phyloP scores from a whole-genome alignment of 768 basidiomycete genomes.

The Naganishia friedmannii region DNA sequence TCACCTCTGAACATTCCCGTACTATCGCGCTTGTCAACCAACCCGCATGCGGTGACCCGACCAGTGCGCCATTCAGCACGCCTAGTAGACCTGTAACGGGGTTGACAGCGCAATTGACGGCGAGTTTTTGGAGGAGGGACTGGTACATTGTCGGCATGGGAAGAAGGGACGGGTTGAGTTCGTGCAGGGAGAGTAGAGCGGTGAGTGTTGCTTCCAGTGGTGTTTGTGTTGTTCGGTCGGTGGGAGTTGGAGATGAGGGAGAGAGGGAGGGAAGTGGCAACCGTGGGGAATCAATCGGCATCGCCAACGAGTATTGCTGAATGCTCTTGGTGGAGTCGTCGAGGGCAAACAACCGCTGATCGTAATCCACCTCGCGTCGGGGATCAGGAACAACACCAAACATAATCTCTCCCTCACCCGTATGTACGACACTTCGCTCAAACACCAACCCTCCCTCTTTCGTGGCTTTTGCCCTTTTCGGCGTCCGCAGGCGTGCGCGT shows the following conservation, averaged over 20 bases:
- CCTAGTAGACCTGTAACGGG: conserved; percentile 77
- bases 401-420: conserved; percentile 67
- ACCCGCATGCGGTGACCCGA: conserved; percentile 55
- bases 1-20: conserved; percentile 67
- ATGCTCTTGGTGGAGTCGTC: conserved; percentile 11
- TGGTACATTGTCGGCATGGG: conserved; percentile 67
- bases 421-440: conserved; percentile 61
- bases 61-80: conserved; percentile 74
- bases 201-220: conserved; percentile 60
- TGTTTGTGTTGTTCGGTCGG: conserved; percentile 56
- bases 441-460: not conserved
- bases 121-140: conserved; percentile 73
- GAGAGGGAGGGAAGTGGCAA: conserved; percentile 36
- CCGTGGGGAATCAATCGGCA: not conserved
- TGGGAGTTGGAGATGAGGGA: conserved; percentile 49
- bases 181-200: conserved; percentile 59
- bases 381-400: conserved; percentile 77
- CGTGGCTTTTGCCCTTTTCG: conserved; percentile 44
- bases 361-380: conserved; percentile 38
- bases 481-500: conserved; percentile 53
- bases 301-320: not conserved
- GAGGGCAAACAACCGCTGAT: conserved; percentile 35
- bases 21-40: conserved; percentile 62
- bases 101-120: conserved; percentile 76
- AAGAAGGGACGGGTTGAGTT: conserved; percentile 64